Percentiles rank a stretch among this genome's conserved stretches.
phyloP scores from a whole-genome alignment of 2,329 filamentous ascomycete genomes.

The Cytospora leucostoma region DNA sequence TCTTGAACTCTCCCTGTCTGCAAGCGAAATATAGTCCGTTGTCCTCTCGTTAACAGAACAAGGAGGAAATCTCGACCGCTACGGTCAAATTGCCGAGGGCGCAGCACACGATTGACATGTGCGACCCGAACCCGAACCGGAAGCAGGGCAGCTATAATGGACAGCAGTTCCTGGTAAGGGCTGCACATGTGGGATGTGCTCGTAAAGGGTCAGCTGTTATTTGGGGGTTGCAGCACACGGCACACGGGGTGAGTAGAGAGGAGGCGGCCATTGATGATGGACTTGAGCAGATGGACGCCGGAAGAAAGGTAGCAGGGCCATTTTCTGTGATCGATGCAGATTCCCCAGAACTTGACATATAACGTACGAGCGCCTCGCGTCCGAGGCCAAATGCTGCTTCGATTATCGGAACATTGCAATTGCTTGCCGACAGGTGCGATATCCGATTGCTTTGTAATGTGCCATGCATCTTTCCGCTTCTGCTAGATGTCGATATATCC shows the following conservation, averaged over 20 bases:
- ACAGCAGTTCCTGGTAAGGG: slow-evolving; percentile 15
- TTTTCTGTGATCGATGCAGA: neutral
- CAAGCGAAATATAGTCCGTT: neutral
- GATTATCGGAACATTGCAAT: too few relatives aligned
- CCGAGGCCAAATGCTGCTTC: too few relatives aligned
- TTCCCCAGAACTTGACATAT: neutral
- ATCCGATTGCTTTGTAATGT: too few relatives aligned
- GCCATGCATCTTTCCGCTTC: too few relatives aligned
- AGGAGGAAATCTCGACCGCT: slow-evolving; percentile 8
- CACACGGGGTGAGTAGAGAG: neutral
- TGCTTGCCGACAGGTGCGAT: too few relatives aligned
- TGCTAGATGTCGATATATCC: neutral
- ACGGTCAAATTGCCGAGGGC: neutral
- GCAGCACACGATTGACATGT: neutral
- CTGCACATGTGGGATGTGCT: slow-evolving; percentile 19
- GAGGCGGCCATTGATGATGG: neutral
- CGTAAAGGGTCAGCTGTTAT: neutral
- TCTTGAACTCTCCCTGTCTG: neutral
- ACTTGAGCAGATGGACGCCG: neutral
- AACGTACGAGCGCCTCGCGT: too few relatives aligned
- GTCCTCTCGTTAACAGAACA: neutral
- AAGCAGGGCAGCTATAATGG: neutral
- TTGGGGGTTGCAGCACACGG: neutral
- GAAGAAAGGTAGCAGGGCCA: neutral
- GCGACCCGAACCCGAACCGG: neutral